Conservation (phyloP, 106 monocot genomes). For the Dendrobium huoshanense region DNA sequence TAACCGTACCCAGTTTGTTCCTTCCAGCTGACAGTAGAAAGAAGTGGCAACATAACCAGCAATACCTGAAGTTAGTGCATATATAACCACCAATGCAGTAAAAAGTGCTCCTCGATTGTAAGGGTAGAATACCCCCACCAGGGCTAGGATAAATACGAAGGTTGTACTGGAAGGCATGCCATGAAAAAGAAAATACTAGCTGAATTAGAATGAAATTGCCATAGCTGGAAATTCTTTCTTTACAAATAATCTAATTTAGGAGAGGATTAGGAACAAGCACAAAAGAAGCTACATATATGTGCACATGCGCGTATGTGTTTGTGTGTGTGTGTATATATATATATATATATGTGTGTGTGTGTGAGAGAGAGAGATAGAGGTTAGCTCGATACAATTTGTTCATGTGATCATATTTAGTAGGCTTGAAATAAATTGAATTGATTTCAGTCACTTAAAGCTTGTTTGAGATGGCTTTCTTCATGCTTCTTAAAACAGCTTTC, state of each 20-base stretch:
- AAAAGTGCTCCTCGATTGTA: constrained; percentile 65
- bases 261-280: background rate
- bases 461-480: too few species aligned
- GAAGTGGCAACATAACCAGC: constrained; percentile 60
- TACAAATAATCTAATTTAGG: background rate
- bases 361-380: too few species aligned
- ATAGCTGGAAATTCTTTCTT: background rate
- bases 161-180: constrained; percentile 29
- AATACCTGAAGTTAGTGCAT: constrained; percentile 62
- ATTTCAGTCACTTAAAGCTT: background rate
- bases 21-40: constrained; percentile 70
- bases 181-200: background rate
- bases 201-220: background rate
- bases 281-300: background rate
- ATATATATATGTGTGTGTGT: too few species aligned
- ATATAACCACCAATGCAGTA: constrained; percentile 58
- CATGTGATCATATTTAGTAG: background rate
- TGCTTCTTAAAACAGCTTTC: too few species aligned
- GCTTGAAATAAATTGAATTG: background rate
- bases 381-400: too few species aligned
- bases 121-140: constrained; percentile 62
- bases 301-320: too few species aligned
- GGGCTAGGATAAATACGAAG: constrained; percentile 47
- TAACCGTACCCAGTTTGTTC: constrained; percentile 51
- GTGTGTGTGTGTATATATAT: too few species aligned